Percentiles rank a stretch among this genome's conserved stretches.
These are phyloP conservation scores for Coffea canephora DNA, from an alignment of 257 asterid species.

Conservation along the genomic window DNA sequence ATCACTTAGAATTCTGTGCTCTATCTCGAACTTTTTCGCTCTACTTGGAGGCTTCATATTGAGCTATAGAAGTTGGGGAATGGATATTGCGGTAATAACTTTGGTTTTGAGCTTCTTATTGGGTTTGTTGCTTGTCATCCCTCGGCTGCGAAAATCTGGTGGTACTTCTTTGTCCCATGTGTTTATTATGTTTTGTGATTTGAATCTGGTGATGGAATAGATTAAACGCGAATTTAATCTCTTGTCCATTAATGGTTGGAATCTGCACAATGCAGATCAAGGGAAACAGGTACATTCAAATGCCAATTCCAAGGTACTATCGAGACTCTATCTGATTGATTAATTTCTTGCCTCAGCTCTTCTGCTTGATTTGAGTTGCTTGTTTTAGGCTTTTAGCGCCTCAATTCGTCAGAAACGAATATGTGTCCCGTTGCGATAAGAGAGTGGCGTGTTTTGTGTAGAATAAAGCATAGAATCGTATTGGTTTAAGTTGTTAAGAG, in stretches of 20 bases:
- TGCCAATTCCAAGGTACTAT: slow-evolving; percentile 44
- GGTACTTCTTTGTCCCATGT: not conserved
- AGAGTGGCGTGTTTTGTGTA: not conserved
- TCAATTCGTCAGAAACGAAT: not conserved
- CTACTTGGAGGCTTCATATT: slow-evolving; percentile 9
- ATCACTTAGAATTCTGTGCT: not conserved
- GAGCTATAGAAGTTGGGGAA: slow-evolving; percentile 22
- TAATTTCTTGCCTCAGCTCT: not conserved
- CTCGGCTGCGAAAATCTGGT: slow-evolving; percentile 63
- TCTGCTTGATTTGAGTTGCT: not conserved
- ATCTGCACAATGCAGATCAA: slow-evolving; percentile 48
- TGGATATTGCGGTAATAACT: slow-evolving; percentile 51
- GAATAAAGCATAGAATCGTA: not conserved
- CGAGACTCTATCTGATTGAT: not conserved
- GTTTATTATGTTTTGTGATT: slow-evolving; percentile 5
- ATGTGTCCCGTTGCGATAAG: not conserved
- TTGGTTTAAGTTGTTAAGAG: not conserved
- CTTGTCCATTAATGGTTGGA: slow-evolving; percentile 17
- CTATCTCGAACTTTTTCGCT: not conserved
- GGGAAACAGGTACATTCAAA: slow-evolving; percentile 32
- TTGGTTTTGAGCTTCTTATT: slow-evolving; percentile 51
- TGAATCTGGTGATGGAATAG: slow-evolving; percentile 11
- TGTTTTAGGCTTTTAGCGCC: not conserved
- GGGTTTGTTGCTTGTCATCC: slow-evolving; percentile 39
- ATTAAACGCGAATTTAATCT: not conserved